A percentile compares a stretch with the other conserved stretches of the same genome.
Conservation (phyloP, 805 yeast genomes). For the Pichia membranifaciens region DNA sequence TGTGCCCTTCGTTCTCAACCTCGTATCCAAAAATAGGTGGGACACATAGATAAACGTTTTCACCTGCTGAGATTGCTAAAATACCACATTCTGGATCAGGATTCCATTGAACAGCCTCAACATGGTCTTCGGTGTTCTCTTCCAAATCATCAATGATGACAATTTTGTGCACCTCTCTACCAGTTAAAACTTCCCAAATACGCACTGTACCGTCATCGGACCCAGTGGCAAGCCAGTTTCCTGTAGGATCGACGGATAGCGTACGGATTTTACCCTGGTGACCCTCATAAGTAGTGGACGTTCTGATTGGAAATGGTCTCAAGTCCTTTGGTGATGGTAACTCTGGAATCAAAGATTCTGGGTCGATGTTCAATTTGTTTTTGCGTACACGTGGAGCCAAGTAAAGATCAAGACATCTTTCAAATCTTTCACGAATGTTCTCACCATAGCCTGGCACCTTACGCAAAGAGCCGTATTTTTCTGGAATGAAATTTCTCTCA, state of each 20-base stretch:
- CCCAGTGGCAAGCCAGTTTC: slow-evolving; percentile 95
- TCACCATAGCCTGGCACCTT: slow-evolving; percentile 92
- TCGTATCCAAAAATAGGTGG: slow-evolving; percentile 92
- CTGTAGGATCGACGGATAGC: slow-evolving; percentile 78
- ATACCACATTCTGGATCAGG: slow-evolving; percentile 73
- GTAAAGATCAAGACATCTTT: slow-evolving; percentile 87
- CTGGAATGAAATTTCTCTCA: slow-evolving; percentile 73
- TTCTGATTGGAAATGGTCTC: slow-evolving; percentile 91
- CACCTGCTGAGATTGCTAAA: slow-evolving; percentile 80
- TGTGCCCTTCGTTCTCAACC: slow-evolving; percentile 73
- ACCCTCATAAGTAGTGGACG: slow-evolving; percentile 79
- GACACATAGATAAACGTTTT: slow-evolving; percentile 65
- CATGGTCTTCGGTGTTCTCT: slow-evolving; percentile 62
- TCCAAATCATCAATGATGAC: slow-evolving; percentile 40
- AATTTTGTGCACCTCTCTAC: slow-evolving; percentile 82
- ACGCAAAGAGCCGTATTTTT: slow-evolving; percentile 74
- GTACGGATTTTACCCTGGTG: slow-evolving; percentile 80
- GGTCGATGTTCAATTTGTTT: slow-evolving; percentile 87
- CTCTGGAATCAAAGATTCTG: slow-evolving; percentile 92
- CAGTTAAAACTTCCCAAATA: slow-evolving; percentile 95
- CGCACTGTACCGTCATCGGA: slow-evolving; percentile 94
- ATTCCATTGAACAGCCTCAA: slow-evolving; percentile 84
- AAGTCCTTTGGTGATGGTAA: slow-evolving; percentile 95
- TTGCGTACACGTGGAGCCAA: slow-evolving; percentile 94
- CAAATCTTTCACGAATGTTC: slow-evolving; percentile 82